Conservation (phyloP, 164 flowering plant species). For the Magnolia changhungtana region DNA sequence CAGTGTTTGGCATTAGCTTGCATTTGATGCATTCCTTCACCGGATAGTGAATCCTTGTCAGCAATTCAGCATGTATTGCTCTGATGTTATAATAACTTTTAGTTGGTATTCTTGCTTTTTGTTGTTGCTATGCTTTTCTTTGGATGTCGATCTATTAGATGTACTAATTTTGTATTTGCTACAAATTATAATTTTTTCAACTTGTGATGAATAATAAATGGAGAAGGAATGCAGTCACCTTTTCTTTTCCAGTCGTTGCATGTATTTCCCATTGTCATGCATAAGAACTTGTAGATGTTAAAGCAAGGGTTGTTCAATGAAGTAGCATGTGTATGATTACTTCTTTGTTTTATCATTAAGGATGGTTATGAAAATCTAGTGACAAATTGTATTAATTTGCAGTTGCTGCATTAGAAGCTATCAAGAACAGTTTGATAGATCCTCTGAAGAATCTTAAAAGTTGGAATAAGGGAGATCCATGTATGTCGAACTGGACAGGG, state of each 20-base stretch:
- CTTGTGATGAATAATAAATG: background rate
- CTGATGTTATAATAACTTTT: background rate
- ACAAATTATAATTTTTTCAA: no score
- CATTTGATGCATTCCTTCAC: background rate
- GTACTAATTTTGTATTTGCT: background rate
- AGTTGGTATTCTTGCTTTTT: background rate
- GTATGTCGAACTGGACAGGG: no score
- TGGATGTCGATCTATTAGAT: background rate
- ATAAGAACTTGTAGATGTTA: background rate
- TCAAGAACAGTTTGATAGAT: no score
- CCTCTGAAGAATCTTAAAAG: no score
- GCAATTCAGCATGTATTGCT: conserved; percentile 1
- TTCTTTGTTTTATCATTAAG: no score
- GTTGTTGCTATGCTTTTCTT: background rate
- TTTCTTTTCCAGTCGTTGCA: no score
- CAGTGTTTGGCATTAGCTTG: background rate
- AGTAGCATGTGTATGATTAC: background rate
- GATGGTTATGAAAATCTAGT: background rate
- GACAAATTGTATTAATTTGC: no score
- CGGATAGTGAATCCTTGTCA: background rate
- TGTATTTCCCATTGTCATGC: background rate
- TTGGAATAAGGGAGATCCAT: no score
- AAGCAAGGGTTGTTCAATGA: background rate
- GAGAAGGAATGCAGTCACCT: background rate
- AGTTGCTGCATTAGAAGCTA: no score